Evolutionary conservation across 2,329 filamentous ascomycete genomes (phyloP).

Genomic region (Calonectria henricotiae): DNA sequence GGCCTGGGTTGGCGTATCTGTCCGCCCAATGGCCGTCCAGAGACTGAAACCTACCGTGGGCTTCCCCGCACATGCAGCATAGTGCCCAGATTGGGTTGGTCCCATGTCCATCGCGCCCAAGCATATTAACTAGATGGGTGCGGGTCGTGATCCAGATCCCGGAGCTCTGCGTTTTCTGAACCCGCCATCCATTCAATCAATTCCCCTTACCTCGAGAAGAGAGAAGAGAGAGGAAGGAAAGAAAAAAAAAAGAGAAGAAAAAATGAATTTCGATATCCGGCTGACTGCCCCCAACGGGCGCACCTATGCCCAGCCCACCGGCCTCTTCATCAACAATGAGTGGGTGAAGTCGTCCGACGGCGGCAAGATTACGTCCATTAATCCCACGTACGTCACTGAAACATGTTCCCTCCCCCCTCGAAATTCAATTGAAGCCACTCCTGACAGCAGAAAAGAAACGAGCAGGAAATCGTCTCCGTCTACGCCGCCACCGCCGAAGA

Average conservation of each 20-base stretch:
- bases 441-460: slow-evolving; percentile 48
- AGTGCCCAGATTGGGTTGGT: slow-evolving; percentile 37
- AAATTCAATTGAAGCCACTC: neutral
- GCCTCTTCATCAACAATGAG: slow-evolving; percentile 85
- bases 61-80: slow-evolving; percentile 38
- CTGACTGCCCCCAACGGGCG: slow-evolving; percentile 72
- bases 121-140: slow-evolving; percentile 34
- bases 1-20: slow-evolving; percentile 30
- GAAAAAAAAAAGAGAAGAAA: neutral
- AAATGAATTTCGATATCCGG: slow-evolving; percentile 49
- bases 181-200: neutral
- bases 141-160: slow-evolving; percentile 29
- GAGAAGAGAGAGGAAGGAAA: no score
- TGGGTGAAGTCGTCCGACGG: slow-evolving; percentile 76
- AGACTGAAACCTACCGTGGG: slow-evolving; percentile 25
- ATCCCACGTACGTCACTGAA: slow-evolving; percentile 59
- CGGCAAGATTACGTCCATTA: slow-evolving; percentile 73
- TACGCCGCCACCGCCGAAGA: slow-evolving; percentile 54
- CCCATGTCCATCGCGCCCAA: slow-evolving; percentile 19
- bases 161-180: slow-evolving; percentile 11
- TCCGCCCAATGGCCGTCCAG: slow-evolving; percentile 16
- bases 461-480: slow-evolving; percentile 55
- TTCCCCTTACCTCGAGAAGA: neutral
- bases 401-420: neutral
- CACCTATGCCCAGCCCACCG: slow-evolving; percentile 77